phyloP scores from a whole-genome alignment of 345 rosid species.

The Citrus inodora region DNA sequence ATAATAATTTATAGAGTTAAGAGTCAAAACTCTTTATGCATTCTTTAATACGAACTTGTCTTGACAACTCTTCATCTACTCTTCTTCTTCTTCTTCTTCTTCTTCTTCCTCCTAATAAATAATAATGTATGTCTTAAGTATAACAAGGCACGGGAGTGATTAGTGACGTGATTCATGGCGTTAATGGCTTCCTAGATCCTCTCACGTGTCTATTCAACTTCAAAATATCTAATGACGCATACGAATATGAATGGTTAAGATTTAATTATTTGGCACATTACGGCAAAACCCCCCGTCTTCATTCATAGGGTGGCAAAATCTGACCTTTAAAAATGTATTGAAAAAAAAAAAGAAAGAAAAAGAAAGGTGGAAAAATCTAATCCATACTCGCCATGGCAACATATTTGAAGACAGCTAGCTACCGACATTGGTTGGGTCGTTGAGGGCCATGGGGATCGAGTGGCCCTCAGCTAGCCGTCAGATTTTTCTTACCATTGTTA shows the following conservation, averaged over 20 bases:
- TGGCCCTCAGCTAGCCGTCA: too few species aligned
- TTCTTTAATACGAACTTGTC: too few species aligned
- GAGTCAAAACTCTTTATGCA: too few species aligned
- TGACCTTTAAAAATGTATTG: neutral
- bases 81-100: neutral
- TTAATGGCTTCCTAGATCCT: neutral
- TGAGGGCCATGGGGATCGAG: neutral
- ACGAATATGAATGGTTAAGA: too few species aligned
- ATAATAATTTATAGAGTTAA: too few species aligned
- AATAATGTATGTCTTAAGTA: neutral
- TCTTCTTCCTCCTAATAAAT: too few species aligned
- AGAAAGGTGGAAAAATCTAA: neutral
- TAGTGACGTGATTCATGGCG: neutral
- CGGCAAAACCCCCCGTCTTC: neutral
- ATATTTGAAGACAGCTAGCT: neutral
- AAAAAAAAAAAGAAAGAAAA: too few species aligned
- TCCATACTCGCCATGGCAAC: neutral
- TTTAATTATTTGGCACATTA: too few species aligned
- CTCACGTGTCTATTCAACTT: too few species aligned
- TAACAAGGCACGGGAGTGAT: neutral
- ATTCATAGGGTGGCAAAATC: neutral
- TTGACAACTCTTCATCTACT: neutral
- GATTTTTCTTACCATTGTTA: too few species aligned
- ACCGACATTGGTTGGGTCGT: neutral
- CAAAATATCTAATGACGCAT: too few species aligned